These are phyloP conservation scores for Solanum corneliomulleri DNA, from an alignment of 257 asterid species.

Conservation along the genomic window DNA sequence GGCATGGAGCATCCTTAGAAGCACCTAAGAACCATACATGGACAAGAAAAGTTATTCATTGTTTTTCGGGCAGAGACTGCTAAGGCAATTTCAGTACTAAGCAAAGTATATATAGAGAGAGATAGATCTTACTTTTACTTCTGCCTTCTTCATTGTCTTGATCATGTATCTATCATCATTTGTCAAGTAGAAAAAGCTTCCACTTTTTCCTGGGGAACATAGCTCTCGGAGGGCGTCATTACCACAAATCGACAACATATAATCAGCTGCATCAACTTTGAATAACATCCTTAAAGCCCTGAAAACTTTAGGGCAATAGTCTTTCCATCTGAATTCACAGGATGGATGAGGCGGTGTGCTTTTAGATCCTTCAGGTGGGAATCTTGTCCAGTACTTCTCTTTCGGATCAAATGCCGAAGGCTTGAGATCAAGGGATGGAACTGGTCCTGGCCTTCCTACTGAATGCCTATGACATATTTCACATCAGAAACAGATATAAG, in stretches of 20 bases:
- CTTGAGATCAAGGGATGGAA: slow-evolving; percentile 2
- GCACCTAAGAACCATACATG: slow-evolving; percentile 12
- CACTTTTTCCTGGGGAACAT: slow-evolving; percentile 8
- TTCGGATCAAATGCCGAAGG: slow-evolving; percentile 1
- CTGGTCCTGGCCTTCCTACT: slow-evolving; percentile 2
- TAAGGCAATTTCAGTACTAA: neutral
- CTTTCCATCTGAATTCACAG: slow-evolving; percentile 8
- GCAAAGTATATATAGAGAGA: neutral
- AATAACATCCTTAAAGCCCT: slow-evolving; percentile 8
- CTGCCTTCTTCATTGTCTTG: slow-evolving; percentile 8
- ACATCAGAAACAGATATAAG: neutral
- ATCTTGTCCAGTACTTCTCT: slow-evolving; percentile 3
- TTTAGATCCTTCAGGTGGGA: slow-evolving; percentile 5
- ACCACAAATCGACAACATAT: slow-evolving; percentile 3
- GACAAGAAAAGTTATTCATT: neutral
- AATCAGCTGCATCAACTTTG: slow-evolving; percentile 4
- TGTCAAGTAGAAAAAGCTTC: slow-evolving; percentile 1
- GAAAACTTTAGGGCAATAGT: slow-evolving; percentile 7
- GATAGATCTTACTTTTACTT: slow-evolving; percentile 4
- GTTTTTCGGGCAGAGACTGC: neutral
- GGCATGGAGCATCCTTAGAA: slow-evolving; percentile 33
- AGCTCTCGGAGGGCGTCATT: slow-evolving; percentile 5
- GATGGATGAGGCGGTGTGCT: slow-evolving; percentile 2
- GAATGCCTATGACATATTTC: neutral
- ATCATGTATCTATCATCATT: slow-evolving; percentile 7